Base-by-base conservation (phyloP, 2,329 filamentous ascomycete species). In the Paecilomyces formosus region DNA sequence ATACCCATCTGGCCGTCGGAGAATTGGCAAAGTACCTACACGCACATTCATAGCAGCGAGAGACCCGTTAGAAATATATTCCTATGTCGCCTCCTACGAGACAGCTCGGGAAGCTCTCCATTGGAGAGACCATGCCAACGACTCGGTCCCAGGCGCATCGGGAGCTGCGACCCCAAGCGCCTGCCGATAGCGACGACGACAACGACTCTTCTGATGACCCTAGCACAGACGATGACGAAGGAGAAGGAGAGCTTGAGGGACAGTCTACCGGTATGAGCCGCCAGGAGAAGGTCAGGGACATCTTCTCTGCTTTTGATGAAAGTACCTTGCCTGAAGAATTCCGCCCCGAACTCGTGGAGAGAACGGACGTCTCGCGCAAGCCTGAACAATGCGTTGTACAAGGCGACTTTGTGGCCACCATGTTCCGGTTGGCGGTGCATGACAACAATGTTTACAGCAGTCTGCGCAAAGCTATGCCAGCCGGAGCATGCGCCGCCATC, bases 361-460 rank as follows among this genome's bases (percentile, higher is more conserved):
- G 69, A 24, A 67, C 68, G 3, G 65, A 65, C 15, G 66, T 72
- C 18, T 60, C 64, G 11, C 69, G 70, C 53, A 72, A 72, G 4
- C 67, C 72, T 12, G 74, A 76, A 54, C 71, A 78, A 55, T 77
- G 76, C 60, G 74, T 78, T 15, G 73, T 78, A 15, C 76, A 75
- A 58, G 74, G 73, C 2, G 76, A 78, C 59, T 70, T 79, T 12
- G 72, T 74, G 56, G 75, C 74, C 15, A 80, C 77, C 2, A 69
- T 79, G 59, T 77, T 79, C 62, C 70, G 75, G 24, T 72, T 78
- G 4, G 76, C 76, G 3, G 70, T 77, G 13, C 73, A 78, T 60
- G 76, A 79, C 57, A 72, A 76, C 49, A 67, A 67, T n/a, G 70
- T 77, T 26, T 79, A 72, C 61, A 64, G 66, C 18, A 72, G 72